A percentile compares a stretch with the other conserved stretches of the same genome.
Evolutionary conservation across 768 basidiomycete species (phyloP).

Genomic region (Leccinum uliginosum): DNA sequence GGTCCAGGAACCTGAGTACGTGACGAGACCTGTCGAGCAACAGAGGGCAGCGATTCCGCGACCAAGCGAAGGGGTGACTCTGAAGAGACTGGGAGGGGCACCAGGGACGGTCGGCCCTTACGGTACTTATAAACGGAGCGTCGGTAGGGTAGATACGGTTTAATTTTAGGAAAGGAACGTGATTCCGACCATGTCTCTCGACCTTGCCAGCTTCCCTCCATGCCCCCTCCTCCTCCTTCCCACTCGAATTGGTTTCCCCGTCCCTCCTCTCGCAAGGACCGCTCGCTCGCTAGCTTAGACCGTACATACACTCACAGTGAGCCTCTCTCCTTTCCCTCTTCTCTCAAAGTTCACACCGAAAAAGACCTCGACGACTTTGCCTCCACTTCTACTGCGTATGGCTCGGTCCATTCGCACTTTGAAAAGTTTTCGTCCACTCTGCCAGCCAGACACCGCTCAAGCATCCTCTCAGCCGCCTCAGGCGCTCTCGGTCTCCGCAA

Average conservation of each 20-base stretch:
- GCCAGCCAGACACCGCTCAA: conserved; percentile 37
- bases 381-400: conserved; percentile 14
- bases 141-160: conserved; percentile 13
- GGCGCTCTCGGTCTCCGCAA: conserved; percentile 43
- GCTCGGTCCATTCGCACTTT: conserved; percentile 6
- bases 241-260: conserved; percentile 17
- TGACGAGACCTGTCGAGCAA: conserved; percentile 7
- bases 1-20: conserved; percentile 20
- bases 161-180: not conserved
- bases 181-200: no score
- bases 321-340: not conserved
- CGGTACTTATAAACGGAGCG: conserved; percentile 38
- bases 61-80: conserved; percentile 10
- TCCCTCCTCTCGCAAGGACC: not conserved
- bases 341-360: not conserved
- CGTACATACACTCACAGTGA: not conserved
- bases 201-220: conserved; percentile 12
- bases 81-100: conserved; percentile 31
- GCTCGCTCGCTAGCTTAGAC: no score
- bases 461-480: conserved; percentile 50
- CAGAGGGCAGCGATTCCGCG: conserved; percentile 12
- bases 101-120: conserved; percentile 39
- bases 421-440: conserved; percentile 6
- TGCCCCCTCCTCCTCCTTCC: not conserved
- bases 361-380: conserved; percentile 18